Evolutionary conservation across 2,329 filamentous ascomycete species (phyloP).

Genomic region (Aureobasidium sp.): DNA sequence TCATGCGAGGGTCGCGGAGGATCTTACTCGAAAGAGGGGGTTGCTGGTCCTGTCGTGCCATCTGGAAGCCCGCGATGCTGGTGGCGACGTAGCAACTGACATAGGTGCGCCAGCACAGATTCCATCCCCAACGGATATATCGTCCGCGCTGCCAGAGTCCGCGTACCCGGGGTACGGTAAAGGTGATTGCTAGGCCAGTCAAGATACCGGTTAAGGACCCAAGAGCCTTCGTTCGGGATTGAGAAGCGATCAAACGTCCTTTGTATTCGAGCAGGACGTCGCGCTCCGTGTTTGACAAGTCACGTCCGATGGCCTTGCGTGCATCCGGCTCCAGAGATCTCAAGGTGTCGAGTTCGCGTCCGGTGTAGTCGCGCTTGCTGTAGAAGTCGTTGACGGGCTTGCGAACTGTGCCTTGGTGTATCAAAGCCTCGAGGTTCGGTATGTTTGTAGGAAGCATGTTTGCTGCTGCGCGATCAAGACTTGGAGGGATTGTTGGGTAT

Average conservation of each 20-base stretch:
- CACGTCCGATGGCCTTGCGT: neutral
- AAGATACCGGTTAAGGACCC: neutral
- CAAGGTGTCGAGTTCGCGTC: neutral
- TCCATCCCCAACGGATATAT: neutral
- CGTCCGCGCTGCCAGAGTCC: neutral
- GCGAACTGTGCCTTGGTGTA: neutral
- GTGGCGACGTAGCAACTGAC: neutral
- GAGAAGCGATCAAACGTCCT: neutral
- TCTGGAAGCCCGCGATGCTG: neutral
- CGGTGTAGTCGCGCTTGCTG: neutral
- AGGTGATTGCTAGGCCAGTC: neutral
- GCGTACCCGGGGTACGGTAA: neutral
- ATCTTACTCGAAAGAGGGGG: neutral
- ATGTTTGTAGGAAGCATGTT: neutral
- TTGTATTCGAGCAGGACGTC: neutral
- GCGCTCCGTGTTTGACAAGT: neutral
- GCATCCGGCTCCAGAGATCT: neutral
- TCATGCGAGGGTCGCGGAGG: neutral
- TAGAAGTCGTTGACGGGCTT: neutral
- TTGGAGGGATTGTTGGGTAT: too few relatives aligned
- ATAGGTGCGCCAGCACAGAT: neutral
- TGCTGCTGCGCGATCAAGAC: too few relatives aligned
- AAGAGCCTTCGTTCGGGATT: neutral
- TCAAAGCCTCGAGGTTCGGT: neutral
- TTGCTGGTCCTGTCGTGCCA: neutral